These are phyloP conservation scores for Lanmaoa pseudosensibilis DNA, from an alignment of 768 basidiomycete genomes.

Conservation along the genomic window DNA sequence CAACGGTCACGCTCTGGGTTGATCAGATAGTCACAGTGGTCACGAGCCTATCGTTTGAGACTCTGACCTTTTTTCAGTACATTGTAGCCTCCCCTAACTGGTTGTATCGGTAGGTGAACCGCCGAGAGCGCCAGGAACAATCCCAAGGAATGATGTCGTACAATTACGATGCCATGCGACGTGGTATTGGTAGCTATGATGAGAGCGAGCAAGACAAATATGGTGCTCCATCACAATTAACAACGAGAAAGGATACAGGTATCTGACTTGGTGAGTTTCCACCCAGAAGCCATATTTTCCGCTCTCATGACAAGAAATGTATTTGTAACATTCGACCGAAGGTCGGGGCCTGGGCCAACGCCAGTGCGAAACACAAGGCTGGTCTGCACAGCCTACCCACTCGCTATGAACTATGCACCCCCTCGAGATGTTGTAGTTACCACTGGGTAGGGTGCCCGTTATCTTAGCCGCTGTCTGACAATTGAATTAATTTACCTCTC, in stretches of 20 bases:
- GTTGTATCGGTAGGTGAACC: conserved; percentile 1
- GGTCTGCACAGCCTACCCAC: conserved; percentile 6
- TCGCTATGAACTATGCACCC: background rate
- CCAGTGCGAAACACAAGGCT: conserved; percentile 14
- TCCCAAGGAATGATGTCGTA: conserved; percentile 28
- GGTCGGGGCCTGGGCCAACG: conserved; percentile 13
- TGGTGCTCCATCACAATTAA: conserved; percentile 34
- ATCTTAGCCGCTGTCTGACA: conserved; percentile 16
- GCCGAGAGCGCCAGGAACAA: conserved; percentile 21
- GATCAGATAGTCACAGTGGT: conserved; percentile 2
- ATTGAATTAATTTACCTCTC: conserved; percentile 32
- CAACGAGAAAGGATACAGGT: conserved; percentile 29
- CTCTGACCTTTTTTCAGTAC: background rate
- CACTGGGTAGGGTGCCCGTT: conserved; percentile 8
- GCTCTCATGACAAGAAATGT: conserved; percentile 11
- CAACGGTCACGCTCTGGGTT: background rate
- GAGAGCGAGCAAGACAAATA: conserved; percentile 30
- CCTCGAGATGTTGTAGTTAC: conserved; percentile 17
- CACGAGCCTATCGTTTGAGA: background rate
- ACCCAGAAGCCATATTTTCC: background rate
- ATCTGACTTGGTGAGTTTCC: conserved; percentile 16
- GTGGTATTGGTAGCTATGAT: conserved; percentile 14
- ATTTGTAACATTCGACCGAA: conserved; percentile 7
- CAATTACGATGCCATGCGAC: conserved; percentile 23
- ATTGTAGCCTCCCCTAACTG: background rate